phyloP scores from a whole-genome alignment of 495 filamentous ascomycete species.

The Aspergillus ellipticus region DNA sequence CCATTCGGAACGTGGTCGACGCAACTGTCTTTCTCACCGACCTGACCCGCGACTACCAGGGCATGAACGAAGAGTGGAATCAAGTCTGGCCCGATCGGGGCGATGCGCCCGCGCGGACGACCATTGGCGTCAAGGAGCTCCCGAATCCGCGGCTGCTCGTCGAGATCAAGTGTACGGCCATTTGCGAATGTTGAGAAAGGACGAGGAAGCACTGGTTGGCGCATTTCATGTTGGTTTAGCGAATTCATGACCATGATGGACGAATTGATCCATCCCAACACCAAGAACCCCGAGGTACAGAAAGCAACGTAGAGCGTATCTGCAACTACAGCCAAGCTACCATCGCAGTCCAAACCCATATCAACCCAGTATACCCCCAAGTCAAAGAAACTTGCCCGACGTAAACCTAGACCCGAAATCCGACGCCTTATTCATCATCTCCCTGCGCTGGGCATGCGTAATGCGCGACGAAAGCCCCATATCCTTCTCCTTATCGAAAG shows the following conservation, averaged over 20 bases:
- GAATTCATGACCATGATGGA: neutral
- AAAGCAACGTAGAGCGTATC: no score
- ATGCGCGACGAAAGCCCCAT: slow-evolving; percentile 74
- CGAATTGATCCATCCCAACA: no score
- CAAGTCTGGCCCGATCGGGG: slow-evolving; percentile 25
- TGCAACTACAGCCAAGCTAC: neutral
- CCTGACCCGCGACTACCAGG: slow-evolving; percentile 27
- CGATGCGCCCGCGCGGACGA: slow-evolving; percentile 30
- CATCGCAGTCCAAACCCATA: neutral
- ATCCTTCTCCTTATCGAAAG: slow-evolving; percentile 93
- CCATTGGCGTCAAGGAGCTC: slow-evolving; percentile 32
- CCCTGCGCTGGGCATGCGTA: slow-evolving; percentile 66
- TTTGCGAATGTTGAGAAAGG: neutral
- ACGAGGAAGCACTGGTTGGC: neutral
- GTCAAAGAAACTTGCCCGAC: slow-evolving; percentile 59
- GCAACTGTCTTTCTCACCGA: slow-evolving; percentile 29
- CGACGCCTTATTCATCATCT: slow-evolving; percentile 75
- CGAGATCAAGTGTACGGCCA: slow-evolving; percentile 33
- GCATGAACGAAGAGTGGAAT: slow-evolving; percentile 39
- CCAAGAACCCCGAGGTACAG: no score
- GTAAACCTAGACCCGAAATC: slow-evolving; percentile 82
- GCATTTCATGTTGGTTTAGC: neutral
- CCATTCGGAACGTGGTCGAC: slow-evolving; percentile 30
- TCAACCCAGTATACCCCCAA: neutral
- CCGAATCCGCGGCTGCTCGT: slow-evolving; percentile 32